These are phyloP conservation scores for Fusarium sp. DNA, from an alignment of 2,329 filamentous ascomycete genomes.

Conservation along the genomic window DNA sequence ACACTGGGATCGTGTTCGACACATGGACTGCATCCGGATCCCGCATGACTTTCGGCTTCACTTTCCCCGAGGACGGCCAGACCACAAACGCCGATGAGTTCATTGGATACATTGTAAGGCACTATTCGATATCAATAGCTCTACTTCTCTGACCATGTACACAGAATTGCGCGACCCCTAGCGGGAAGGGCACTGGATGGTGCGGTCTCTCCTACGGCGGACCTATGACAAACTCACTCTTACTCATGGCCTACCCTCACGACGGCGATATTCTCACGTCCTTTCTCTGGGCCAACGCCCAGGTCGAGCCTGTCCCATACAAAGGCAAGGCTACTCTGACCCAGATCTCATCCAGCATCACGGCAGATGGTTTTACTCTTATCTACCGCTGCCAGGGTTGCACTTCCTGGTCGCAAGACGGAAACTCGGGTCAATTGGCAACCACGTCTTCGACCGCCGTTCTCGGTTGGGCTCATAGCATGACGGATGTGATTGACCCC, in stretches of 20 bases:
- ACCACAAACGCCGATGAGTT: conserved; percentile 6
- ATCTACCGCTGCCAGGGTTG: conserved; percentile 15
- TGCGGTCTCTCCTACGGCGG: conserved; percentile 12
- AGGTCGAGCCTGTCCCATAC: conserved; percentile 4
- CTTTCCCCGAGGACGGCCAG: not conserved
- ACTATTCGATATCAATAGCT: no score
- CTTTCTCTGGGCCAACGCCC: conserved; percentile 3
- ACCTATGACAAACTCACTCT: conserved; percentile 6
- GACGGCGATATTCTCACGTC: not conserved
- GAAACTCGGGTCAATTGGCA: not conserved
- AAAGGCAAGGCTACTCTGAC: conserved; percentile 1
- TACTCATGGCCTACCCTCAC: conserved; percentile 6
- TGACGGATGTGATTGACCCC: not conserved
- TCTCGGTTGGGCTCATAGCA: conserved; percentile 8
- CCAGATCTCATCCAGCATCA: conserved; percentile 10
- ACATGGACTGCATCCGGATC: not conserved
- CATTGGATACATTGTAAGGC: conserved; percentile 6
- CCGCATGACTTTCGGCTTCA: conserved; percentile 5
- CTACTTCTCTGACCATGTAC: not conserved
- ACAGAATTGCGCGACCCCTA: conserved; percentile 8
- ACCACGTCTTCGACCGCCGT: not conserved
- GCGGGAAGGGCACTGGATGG: not conserved
- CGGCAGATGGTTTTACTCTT: not conserved
- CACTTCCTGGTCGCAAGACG: conserved; percentile 10
- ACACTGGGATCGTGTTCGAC: conserved; percentile 1